A percentile compares a stretch with the other conserved stretches of the same genome.
phyloP scores from a whole-genome alignment of 768 basidiomycete species.

The Hygrocybe punicea region DNA sequence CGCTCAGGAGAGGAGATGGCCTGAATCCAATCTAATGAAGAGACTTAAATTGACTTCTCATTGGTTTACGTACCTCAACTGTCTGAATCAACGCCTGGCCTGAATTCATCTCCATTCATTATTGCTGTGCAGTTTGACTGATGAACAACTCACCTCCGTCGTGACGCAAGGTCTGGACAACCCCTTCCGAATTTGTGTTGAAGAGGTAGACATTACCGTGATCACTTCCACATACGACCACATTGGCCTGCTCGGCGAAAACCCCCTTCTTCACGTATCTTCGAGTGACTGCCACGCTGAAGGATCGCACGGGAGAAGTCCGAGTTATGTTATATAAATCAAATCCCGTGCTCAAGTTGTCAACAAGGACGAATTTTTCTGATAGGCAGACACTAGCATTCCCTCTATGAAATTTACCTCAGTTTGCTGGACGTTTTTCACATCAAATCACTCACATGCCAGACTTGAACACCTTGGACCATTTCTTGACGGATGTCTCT shows the following conservation, averaged over 20 bases:
- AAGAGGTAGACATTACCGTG: neutral
- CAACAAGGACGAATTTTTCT: neutral
- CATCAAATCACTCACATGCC: neutral
- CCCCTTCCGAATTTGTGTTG: neutral
- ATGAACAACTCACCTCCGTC: neutral
- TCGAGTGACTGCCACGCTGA: neutral
- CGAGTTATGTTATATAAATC: neutral
- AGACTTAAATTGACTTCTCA: neutral
- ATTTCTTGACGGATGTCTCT: neutral
- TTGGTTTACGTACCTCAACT: neutral
- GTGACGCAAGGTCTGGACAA: neutral
- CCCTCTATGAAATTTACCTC: neutral
- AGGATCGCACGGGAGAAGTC: neutral
- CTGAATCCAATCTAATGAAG: neutral
- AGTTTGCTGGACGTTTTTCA: neutral
- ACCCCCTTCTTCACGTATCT: neutral
- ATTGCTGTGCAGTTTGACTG: neutral
- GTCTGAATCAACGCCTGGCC: neutral
- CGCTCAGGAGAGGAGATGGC: neutral
- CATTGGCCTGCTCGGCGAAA: neutral
- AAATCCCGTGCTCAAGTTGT: neutral
- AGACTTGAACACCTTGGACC: neutral
- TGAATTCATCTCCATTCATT: neutral
- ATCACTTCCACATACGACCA: constrained; percentile 2
- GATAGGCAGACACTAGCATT: neutral